Base-by-base conservation (phyloP, 1,139 yeast species). In the Casaregolazyma suthepensis region DNA sequence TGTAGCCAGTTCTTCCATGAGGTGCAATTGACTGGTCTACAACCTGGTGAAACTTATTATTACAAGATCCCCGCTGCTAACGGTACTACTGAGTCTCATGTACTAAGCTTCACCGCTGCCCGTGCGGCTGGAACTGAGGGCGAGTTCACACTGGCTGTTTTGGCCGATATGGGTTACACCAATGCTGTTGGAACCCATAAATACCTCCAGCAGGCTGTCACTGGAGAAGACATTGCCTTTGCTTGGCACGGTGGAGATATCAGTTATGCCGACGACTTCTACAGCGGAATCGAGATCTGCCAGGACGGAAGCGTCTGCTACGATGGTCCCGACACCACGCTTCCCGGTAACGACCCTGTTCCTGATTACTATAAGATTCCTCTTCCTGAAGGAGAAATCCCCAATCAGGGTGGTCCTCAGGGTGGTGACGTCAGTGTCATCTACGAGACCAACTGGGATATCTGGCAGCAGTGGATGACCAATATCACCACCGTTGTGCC, bases 201-300 rank as follows among this genome's bases (percentile, higher is more conserved):
- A 51, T 51, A 53, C 43, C 54, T 54, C 19, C 49, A 45, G 23
- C 29, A 46, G 38, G 51, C 46, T 12, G 47, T 12, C 13, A 56
- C 57, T 10, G 62, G 58, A 15, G 61, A 59, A n/a, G 42, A 44
- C 6, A 55, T 66, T 52, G 65, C 56, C 50, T 61, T 64, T 37
- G 35, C 63, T 18, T 58, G 63, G 57, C 67, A 64, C 47, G 45
- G 61, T 18, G 68, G 68, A 43, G 68, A 64, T 48, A 50, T 65
- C 49, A 66, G 63, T 20, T 64, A 65, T 50, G 64, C 68, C 20
- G 68, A 65, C 48, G 56, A 61, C 46, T 64, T 66, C 66, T 61
- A n/a, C 49, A 53, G 38, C 26, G 43, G 31, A 20, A 38, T 37
- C 35, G 37, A 12, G 17, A 37, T 35, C 3, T 35, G 40, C 40